Base-by-base conservation (phyloP, 2,329 filamentous ascomycete species). In the Arthrobotrys sphaeroides region DNA sequence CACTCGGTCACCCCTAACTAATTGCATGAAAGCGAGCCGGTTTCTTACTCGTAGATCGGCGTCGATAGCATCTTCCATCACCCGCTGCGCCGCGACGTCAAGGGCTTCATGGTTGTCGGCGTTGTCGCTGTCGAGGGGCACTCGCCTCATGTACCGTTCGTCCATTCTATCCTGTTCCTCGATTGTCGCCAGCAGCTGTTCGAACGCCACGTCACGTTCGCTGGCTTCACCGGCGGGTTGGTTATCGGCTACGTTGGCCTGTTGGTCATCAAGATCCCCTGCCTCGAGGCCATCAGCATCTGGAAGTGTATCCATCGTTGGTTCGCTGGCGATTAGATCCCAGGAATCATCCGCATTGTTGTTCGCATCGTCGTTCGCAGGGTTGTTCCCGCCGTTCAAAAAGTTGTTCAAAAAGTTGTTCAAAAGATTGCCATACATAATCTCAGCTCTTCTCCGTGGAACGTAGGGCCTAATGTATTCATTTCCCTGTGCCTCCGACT, bases 381-480 rank as follows among this genome's bases (percentile, higher is more conserved):
- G n/a, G n/a, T n/a, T n/a, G n/a, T n/a, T n/a, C n/a, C n/a, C n/a
- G n/a, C n/a, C n/a, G n/a, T n/a, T n/a, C n/a, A n/a, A n/a, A n/a
- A n/a, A n/a, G n/a, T n/a, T n/a, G n/a, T n/a, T n/a, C n/a, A n/a
- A n/a, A n/a, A n/a, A n/a, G n/a, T n/a, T n/a, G n/a, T n/a, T n/a
- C n/a, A n/a, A n/a, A n/a, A n/a, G n/a, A n/a, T n/a, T n/a, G 51
- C 49, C 33, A 18, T 3, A 4, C 38, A n/a, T n/a, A n/a, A 22
- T 49, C 12, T 26, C 43, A 1, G 28, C 18, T 22, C 62, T 33
- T 18, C 55, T 45, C 28, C 40, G 16, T 12, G 26, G 9, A 12
- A 74, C 55, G 33, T 74, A 74, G 1, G 55, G 55, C 7, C 62
- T 42, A 4, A 62, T 20, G n/a, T 74, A 74, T 16, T 74, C 57